Evolutionary conservation across 2,329 filamentous ascomycete genomes (phyloP).

Genomic region (Curvularia sp.): DNA sequence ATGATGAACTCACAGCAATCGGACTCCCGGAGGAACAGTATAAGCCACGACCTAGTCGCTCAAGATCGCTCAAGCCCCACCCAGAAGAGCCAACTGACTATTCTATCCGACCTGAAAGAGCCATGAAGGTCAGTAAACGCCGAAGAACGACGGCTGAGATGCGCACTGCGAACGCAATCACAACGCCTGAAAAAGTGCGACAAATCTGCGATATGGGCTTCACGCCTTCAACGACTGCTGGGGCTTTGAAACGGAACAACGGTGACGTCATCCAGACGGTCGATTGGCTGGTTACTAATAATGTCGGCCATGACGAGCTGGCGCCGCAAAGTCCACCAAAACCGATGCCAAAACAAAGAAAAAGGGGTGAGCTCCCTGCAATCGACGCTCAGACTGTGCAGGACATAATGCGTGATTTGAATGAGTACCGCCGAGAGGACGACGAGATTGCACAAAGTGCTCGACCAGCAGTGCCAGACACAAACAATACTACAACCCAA

Average conservation of each 20-base stretch:
- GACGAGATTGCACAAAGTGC: background rate
- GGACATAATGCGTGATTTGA: constrained; percentile 13
- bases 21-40: constrained; percentile 45
- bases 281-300: constrained; percentile 43
- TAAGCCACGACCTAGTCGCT: constrained; percentile 48
- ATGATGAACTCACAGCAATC: constrained; percentile 37
- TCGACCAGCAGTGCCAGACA: background rate
- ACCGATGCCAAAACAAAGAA: constrained; percentile 7
- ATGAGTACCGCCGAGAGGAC: constrained; percentile 15
- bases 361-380: background rate
- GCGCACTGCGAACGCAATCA: constrained; percentile 9
- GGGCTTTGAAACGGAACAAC: constrained; percentile 36
- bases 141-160: constrained; percentile 31
- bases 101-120: constrained; percentile 41
- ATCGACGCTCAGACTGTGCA: constrained; percentile 12
- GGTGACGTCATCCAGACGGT: constrained; percentile 42
- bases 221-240: constrained; percentile 39
- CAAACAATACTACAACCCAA: background rate
- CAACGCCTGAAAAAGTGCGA: constrained; percentile 42
- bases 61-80: constrained; percentile 40
- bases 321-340: constrained; percentile 28
- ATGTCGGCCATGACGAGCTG: constrained; percentile 40
- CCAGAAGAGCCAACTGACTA: constrained; percentile 38
- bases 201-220: constrained; percentile 50
- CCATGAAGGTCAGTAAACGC: constrained; percentile 30